Evolutionary conservation across 2,329 filamentous ascomycete genomes (phyloP).

Genomic region (Simplicillium sp.): DNA sequence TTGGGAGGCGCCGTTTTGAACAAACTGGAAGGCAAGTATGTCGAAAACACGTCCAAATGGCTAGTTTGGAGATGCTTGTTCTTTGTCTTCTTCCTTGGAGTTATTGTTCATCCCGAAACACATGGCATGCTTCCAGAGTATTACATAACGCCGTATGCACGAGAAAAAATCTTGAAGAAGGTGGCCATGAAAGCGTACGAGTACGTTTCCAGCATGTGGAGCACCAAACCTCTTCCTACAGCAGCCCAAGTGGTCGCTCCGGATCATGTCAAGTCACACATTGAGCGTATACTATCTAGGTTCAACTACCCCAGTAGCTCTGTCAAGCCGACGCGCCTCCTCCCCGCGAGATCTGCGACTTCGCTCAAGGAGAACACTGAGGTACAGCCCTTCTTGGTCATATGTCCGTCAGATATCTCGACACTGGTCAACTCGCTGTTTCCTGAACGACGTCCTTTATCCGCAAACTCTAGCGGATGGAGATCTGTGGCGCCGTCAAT

Average conservation of each 20-base stretch:
- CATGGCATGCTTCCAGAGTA: conserved; percentile 75
- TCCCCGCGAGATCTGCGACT: conserved; percentile 63
- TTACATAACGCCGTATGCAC: conserved; percentile 83
- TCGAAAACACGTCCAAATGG: conserved; percentile 70
- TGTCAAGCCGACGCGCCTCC: conserved; percentile 45
- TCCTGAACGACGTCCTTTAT: conserved; percentile 60
- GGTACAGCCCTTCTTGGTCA: conserved; percentile 69
- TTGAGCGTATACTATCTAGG: conserved; percentile 60
- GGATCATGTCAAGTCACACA: conserved; percentile 54
- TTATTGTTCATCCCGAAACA: conserved; percentile 82
- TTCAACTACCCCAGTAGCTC: conserved; percentile 47
- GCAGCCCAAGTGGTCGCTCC: conserved; percentile 37
- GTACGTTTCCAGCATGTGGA: conserved; percentile 72
- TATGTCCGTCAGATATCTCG: conserved; percentile 70
- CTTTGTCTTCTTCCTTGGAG: conserved; percentile 72
- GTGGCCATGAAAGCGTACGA: conserved; percentile 74
- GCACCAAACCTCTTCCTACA: conserved; percentile 50
- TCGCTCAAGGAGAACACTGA: conserved; percentile 68
- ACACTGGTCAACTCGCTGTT: conserved; percentile 78
- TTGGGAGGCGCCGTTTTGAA: conserved; percentile 75
- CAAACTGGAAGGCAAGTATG: conserved; percentile 63
- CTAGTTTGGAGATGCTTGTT: conserved; percentile 90
- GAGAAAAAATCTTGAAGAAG: conserved; percentile 71
- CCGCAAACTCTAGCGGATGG: conserved; percentile 50
- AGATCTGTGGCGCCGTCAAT: conserved; percentile 58